Evolutionary conservation across 345 rosid genomes (phyloP).

Genomic region (Chamaenerion angustifolium): DNA sequence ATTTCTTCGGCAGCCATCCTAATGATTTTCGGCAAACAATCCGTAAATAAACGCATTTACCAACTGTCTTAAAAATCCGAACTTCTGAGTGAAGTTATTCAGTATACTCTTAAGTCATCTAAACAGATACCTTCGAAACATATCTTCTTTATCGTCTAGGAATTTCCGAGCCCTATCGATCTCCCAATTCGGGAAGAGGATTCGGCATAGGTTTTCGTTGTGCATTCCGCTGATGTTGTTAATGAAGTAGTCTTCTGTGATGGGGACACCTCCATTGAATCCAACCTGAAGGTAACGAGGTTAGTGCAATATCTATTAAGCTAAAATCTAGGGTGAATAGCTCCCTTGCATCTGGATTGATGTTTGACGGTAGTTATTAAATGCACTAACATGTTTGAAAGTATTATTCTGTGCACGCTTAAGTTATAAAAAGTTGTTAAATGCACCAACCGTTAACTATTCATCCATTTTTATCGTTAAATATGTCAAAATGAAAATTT

Average conservation of each 20-base stretch:
- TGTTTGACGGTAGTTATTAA: no score
- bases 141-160: slow-evolving; percentile 21
- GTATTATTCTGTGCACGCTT: no score
- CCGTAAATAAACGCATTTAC: neutral
- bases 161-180: slow-evolving; percentile 16
- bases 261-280: slow-evolving; percentile 21
- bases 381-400: no score
- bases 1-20: slow-evolving; percentile 28
- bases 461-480: no score
- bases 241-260: slow-evolving; percentile 22
- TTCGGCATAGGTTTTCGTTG: slow-evolving; percentile 14
- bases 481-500: no score
- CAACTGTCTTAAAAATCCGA: no score
- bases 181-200: slow-evolving; percentile 20
- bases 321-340: no score
- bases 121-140: slow-evolving; percentile 24
- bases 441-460: no score
- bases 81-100: no score
- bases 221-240: slow-evolving; percentile 26
- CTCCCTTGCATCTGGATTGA: no score
- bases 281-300: slow-evolving; percentile 5
- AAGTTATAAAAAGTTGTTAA: no score
- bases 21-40: neutral
- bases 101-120: no score
- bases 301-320: neutral